phyloP scores from a whole-genome alignment of 352 stramenopile genomes.

The Phytophthora megakarya region DNA sequence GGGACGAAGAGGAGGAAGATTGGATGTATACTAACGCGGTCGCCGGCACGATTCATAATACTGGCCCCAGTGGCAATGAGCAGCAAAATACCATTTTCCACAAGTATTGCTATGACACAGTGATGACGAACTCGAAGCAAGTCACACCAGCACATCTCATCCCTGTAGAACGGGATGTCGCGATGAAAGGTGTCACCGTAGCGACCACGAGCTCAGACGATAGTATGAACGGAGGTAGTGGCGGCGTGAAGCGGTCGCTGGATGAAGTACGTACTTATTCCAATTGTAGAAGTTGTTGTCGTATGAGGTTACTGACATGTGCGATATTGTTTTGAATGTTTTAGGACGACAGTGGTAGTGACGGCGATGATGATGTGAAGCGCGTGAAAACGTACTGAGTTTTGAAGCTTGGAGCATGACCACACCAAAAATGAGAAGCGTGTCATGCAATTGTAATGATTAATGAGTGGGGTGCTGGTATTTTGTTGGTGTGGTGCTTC shows the following conservation, averaged over 20 bases:
- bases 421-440: conserved; percentile 26
- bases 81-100: conserved; percentile 84
- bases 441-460: conserved; percentile 34
- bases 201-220: conserved; percentile 17
- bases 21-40: conserved; percentile 92
- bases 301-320: conserved; percentile 6
- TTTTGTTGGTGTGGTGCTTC: conserved; percentile 37
- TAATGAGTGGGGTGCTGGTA: conserved; percentile 38
- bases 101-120: conserved; percentile 90
- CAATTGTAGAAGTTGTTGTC: conserved; percentile 10
- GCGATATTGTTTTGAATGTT: conserved; percentile 20
- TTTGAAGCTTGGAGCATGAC: conserved; percentile 22
- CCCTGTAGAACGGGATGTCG: conserved; percentile 45
- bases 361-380: conserved; percentile 72
- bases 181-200: conserved; percentile 15
- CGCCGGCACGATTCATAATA: conserved; percentile 73
- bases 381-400: conserved; percentile 61
- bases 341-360: conserved; percentile 68
- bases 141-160: conserved; percentile 79
- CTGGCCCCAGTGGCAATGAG: conserved; percentile 34
- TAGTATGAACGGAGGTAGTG: conserved; percentile 26
- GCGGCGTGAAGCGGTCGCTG: conserved; percentile 56
- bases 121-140: conserved; percentile 82
- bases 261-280: conserved; percentile 41
- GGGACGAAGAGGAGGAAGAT: conserved; percentile 89